Evolutionary conservation across 805 yeast genomes (phyloP).

Genomic region (Wickerhamiella azymoides): DNA sequence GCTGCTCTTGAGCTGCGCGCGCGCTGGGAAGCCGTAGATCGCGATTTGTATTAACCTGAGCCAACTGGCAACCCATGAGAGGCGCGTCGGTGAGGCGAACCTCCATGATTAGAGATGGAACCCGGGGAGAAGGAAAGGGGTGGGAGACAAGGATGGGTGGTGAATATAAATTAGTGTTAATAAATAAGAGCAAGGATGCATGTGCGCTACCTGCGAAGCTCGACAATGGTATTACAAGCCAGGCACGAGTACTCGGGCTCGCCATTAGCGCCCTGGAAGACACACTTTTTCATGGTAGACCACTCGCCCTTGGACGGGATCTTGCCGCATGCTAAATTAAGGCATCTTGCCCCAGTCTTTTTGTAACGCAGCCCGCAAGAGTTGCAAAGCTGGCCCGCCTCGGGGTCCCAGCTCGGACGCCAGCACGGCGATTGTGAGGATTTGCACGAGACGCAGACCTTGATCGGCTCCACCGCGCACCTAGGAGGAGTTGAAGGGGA

Average conservation of each 20-base stretch:
- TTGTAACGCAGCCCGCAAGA: constrained; percentile 92
- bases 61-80: neutral
- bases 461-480: constrained; percentile 3
- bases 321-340: constrained; percentile 58
- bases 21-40: constrained; percentile 19
- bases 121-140: neutral
- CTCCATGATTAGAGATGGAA: neutral
- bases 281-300: constrained; percentile 64
- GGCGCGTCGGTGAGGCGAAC: neutral
- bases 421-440: constrained; percentile 91
- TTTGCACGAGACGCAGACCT: constrained; percentile 70
- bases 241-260: constrained; percentile 33
- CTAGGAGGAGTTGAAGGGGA: constrained; percentile 13
- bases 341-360: constrained; percentile 85
- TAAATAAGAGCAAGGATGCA: neutral
- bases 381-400: constrained; percentile 91
- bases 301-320: constrained; percentile 96
- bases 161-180: neutral
- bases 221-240: constrained; percentile 45
- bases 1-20: constrained; percentile 52
- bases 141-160: neutral
- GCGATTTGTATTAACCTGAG: neutral
- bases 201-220: constrained; percentile 16
- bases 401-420: constrained; percentile 92
- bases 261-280: constrained; percentile 31